Evolutionary conservation across 1,284 basidiomycete genomes (phyloP).

Genomic region (Cutaneotrichosporon mucoides): DNA sequence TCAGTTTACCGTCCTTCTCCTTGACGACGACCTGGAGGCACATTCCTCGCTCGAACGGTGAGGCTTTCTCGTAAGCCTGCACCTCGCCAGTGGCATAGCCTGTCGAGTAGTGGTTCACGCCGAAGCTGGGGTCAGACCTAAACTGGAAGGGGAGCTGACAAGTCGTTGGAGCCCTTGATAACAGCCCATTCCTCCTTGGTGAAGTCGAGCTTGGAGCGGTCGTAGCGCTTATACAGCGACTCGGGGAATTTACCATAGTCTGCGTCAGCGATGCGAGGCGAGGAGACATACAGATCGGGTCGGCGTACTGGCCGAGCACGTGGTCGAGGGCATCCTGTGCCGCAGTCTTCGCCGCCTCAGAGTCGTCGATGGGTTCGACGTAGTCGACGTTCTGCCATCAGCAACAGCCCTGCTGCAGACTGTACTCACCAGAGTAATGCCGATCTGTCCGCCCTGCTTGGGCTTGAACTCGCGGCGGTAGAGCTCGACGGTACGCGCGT

Average conservation of each 20-base stretch:
- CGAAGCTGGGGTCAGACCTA: slow-evolving; percentile 12
- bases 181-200: slow-evolving; percentile 18
- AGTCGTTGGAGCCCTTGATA: slow-evolving; percentile 20
- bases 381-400: slow-evolving; percentile 26
- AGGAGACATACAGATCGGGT: slow-evolving; percentile 26
- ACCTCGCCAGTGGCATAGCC: slow-evolving; percentile 11
- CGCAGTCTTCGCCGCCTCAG: slow-evolving; percentile 17
- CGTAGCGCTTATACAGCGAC: slow-evolving; percentile 9
- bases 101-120: slow-evolving; percentile 30
- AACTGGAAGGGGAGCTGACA: not conserved
- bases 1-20: slow-evolving; percentile 25
- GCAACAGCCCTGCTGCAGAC: no score
- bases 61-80: slow-evolving; percentile 10
- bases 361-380: slow-evolving; percentile 26
- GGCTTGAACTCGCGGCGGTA: slow-evolving; percentile 23
- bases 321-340: slow-evolving; percentile 14
- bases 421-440: slow-evolving; percentile 21
- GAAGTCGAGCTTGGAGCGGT: slow-evolving; percentile 8
- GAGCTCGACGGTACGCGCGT: slow-evolving; percentile 28
- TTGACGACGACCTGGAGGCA: slow-evolving; percentile 18
- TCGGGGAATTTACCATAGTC: slow-evolving; percentile 4
- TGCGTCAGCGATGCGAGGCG: not conserved
- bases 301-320: slow-evolving; percentile 23
- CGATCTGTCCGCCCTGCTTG: slow-evolving; percentile 25
- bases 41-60: not conserved